These are phyloP conservation scores for Rhodocollybia butyracea DNA, from an alignment of 768 basidiomycete genomes.

Conservation along the genomic window DNA sequence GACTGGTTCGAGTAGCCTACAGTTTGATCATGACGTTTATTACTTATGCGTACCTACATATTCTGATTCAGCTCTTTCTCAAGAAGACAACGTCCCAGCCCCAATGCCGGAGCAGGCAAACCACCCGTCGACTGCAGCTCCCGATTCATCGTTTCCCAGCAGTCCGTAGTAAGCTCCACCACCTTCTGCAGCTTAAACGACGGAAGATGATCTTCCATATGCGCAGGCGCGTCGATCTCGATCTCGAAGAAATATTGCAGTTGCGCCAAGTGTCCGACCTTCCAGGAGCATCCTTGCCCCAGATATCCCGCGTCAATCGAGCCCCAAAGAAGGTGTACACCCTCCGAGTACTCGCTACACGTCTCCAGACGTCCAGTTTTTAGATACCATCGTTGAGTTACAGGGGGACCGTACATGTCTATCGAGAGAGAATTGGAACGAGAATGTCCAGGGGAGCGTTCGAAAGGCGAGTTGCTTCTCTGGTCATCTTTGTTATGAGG, in stretches of 20 bases:
- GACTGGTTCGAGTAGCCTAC: no score
- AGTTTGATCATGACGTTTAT: no score
- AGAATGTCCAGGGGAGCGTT: no score
- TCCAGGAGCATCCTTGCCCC: constrained; percentile 6
- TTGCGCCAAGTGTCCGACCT: neutral
- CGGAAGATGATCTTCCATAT: constrained; percentile 21
- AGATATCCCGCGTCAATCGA: neutral
- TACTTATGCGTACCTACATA: no score
- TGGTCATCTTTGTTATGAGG: no score
- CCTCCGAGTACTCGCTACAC: constrained; percentile 7
- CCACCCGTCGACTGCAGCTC: constrained; percentile 24
- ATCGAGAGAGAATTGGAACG: no score
- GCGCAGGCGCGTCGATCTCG: constrained; percentile 13
- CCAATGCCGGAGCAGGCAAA: constrained; percentile 27
- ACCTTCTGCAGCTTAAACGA: constrained; percentile 21
- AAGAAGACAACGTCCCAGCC: constrained; percentile 12
- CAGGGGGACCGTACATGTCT: neutral
- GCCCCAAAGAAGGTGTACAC: constrained; percentile 1
- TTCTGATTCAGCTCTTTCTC: constrained; percentile 5
- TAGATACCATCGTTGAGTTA: neutral
- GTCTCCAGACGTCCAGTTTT: neutral
- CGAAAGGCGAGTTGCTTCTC: no score
- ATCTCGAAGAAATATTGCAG: neutral
- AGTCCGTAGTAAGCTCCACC: constrained; percentile 27
- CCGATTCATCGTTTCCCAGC: constrained; percentile 23